A percentile compares a stretch with the other conserved stretches of the same genome.
phyloP scores from a whole-genome alignment of 768 basidiomycete species.

The Nidularia pulvinata region DNA sequence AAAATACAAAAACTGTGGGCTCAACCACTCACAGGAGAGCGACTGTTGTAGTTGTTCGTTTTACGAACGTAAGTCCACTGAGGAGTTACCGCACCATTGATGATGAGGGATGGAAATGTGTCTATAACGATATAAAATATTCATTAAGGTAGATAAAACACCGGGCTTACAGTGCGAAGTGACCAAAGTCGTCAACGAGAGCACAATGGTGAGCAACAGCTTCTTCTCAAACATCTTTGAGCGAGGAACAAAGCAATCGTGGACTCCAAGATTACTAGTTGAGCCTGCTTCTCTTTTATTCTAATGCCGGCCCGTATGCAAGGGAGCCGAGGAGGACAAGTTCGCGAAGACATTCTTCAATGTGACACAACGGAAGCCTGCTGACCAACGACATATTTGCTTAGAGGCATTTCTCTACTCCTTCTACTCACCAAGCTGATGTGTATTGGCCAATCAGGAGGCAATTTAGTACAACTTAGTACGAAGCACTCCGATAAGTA shows the following conservation, averaged over 20 bases:
- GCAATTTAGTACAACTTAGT: background rate
- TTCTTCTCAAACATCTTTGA: slow-evolving; percentile 16
- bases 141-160: background rate
- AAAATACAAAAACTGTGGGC: background rate
- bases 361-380: background rate
- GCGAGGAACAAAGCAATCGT: background rate
- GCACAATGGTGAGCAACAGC: slow-evolving; percentile 9
- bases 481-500: background rate
- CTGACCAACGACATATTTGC: background rate
- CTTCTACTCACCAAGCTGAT: background rate
- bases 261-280: background rate
- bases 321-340: background rate
- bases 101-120: slow-evolving; percentile 42
- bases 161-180: slow-evolving; percentile 20
- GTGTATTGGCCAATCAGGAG: background rate
- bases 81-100: slow-evolving; percentile 31
- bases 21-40: slow-evolving; percentile 25
- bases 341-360: background rate
- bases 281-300: background rate
- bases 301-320: background rate
- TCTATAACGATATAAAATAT: slow-evolving; percentile 18
- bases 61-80: slow-evolving; percentile 39
- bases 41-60: slow-evolving; percentile 45
- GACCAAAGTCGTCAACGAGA: slow-evolving; percentile 15
- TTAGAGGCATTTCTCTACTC: background rate